Conservation (phyloP, 805 yeast species). For the Suhomyces pyralidae region DNA sequence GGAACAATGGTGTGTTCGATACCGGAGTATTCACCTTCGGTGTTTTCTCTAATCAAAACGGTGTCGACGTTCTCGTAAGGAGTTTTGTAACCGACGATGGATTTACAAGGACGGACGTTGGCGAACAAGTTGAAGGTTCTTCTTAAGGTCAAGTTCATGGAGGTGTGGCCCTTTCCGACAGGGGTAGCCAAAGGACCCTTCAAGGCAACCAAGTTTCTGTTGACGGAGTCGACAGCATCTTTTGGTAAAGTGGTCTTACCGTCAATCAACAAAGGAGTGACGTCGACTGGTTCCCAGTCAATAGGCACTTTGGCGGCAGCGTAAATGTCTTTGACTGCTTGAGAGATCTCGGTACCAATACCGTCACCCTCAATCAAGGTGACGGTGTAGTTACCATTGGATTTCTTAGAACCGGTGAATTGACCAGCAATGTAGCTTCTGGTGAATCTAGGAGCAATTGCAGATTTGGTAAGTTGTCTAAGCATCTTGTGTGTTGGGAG, state of each 20-base stretch:
- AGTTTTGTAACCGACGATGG: constrained; percentile 89
- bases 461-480: constrained; percentile 34
- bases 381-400: constrained; percentile 86
- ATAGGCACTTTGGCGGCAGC: constrained; percentile 93
- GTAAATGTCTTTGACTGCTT: constrained; percentile 90
- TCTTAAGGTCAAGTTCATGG: constrained; percentile 95
- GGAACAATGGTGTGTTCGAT: constrained; percentile 97
- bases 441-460: constrained; percentile 26
- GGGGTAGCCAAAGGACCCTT: constrained; percentile 99
- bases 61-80: constrained; percentile 88
- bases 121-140: constrained; percentile 96
- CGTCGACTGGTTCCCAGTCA: constrained; percentile 96
- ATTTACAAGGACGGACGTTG: constrained; percentile 95
- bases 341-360: constrained; percentile 93
- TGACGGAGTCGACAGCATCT: constrained; percentile 87
- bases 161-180: constrained; percentile 97
- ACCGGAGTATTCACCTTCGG: constrained; percentile 99
- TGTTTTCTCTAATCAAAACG: constrained; percentile 96
- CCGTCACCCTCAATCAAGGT: constrained; percentile 99
- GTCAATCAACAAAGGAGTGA: constrained; percentile 85
- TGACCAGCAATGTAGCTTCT: constrained; percentile 52
- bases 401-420: constrained; percentile 59
- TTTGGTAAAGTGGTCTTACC: constrained; percentile 93
- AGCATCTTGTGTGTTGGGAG: constrained; percentile 22
- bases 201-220: constrained; percentile 89